Conservation (phyloP, 352 stramenopile genomes). For the Phytophthora constricta region DNA sequence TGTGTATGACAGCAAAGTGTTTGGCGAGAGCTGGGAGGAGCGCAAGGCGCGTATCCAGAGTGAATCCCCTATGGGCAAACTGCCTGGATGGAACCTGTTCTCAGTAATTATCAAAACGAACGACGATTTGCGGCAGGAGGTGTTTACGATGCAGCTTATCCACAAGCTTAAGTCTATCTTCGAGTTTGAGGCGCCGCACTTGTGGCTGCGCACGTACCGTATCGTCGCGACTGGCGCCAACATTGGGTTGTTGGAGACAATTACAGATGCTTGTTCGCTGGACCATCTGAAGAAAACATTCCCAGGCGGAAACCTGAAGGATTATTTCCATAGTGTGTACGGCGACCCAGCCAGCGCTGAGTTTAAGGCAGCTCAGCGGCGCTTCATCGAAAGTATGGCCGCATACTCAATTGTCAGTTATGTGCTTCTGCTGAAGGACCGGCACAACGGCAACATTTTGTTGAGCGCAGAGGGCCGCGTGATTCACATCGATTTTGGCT, state of each 20-base stretch:
- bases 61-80: conserved; percentile 78
- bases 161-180: conserved; percentile 95
- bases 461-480: conserved; percentile 95
- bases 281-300: conserved; percentile 97
- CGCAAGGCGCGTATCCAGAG: conserved; percentile 61
- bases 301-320: conserved; percentile 80
- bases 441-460: conserved; percentile 99
- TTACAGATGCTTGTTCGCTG: conserved; percentile 96
- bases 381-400: conserved; percentile 96
- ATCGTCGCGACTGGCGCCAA: conserved; percentile 95
- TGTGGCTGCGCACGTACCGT: conserved; percentile 95
- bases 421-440: conserved; percentile 97
- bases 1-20: conserved; percentile 84
- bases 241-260: conserved; percentile 95
- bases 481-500: conserved; percentile 99
- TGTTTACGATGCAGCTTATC: conserved; percentile 98
- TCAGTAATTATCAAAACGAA: conserved; percentile 98
- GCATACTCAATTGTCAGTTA: conserved; percentile 98
- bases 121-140: conserved; percentile 97
- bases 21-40: conserved; percentile 76
- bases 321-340: conserved; percentile 89
- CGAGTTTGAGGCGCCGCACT: conserved; percentile 87
- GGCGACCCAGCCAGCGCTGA: conserved; percentile 44
- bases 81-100: conserved; percentile 90
- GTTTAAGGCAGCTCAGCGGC: conserved; percentile 81